A percentile compares a stretch with the other conserved stretches of the same genome.
These are phyloP conservation scores for Gaultheria prostrata DNA, from an alignment of 148 eudicot species.

Conservation along the genomic window DNA sequence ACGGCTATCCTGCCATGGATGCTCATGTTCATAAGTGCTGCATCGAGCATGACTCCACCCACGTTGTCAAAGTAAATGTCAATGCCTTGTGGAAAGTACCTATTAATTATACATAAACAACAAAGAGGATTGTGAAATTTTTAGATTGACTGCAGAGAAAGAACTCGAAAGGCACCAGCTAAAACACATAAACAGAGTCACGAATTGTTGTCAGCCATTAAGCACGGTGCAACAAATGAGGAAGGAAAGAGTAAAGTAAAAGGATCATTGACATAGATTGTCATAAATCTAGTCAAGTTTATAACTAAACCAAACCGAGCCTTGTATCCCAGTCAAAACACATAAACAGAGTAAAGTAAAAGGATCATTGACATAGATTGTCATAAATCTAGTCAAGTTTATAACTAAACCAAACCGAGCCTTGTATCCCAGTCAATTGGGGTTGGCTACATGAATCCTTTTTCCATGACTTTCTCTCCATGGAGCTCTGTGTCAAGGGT, in stretches of 20 bases:
- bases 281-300: background rate
- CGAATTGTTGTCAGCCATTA: background rate
- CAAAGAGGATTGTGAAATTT: background rate
- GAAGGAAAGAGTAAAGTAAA: background rate
- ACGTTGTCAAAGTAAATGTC: conserved; percentile 93
- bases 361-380: background rate
- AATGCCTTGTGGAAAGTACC: conserved; percentile 76
- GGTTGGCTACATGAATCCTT: no score
- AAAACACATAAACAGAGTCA: background rate
- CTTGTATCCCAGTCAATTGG: no score
- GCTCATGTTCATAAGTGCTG: conserved; percentile 84
- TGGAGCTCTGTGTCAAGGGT: no score
- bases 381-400: background rate
- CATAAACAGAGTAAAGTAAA: no score
- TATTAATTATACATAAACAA: conserved; percentile 17
- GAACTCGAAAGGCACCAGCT: background rate
- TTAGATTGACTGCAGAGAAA: background rate
- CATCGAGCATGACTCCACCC: conserved; percentile 88
- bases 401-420: no score
- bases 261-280: background rate
- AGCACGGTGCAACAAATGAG: background rate
- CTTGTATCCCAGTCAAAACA: no score
- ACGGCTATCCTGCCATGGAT: conserved; percentile 65
- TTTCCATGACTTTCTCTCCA: no score
- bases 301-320: no score